phyloP scores from a whole-genome alignment of 2,329 filamentous ascomycete genomes.

The Xylaria multiplex region DNA sequence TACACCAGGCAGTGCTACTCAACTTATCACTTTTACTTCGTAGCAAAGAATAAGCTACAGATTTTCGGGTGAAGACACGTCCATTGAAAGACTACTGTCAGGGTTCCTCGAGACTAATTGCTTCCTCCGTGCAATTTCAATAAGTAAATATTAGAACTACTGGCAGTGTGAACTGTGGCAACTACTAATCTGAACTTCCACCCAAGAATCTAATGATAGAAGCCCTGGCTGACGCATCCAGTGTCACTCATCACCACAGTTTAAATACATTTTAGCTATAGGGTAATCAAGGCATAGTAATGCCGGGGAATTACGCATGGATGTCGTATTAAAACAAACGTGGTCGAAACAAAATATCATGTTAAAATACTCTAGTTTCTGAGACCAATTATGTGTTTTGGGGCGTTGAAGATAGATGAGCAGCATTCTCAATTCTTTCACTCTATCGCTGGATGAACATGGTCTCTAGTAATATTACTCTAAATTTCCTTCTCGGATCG shows the following conservation, averaged over 20 bases:
- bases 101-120: too few species aligned
- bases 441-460: neutral
- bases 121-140: too few species aligned
- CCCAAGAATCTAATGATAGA: neutral
- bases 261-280: too few species aligned
- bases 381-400: too few species aligned
- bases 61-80: neutral
- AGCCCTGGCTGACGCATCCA: neutral
- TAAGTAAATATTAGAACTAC: too few species aligned
- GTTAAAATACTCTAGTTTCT: too few species aligned
- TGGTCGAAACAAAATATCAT: neutral
- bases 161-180: too few species aligned
- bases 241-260: neutral
- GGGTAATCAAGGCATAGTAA: too few species aligned
- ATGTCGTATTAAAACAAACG: neutral
- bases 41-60: neutral
- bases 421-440: neutral
- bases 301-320: too few species aligned
- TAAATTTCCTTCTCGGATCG: neutral
- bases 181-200: too few species aligned
- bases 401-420: neutral
- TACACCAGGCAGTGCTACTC: neutral
- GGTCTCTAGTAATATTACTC: neutral
- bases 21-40: too few species aligned
- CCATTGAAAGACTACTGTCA: too few species aligned